A percentile compares a stretch with the other conserved stretches of the same genome.
Evolutionary conservation across 495 filamentous ascomycete species (phyloP).

Genomic region (Daldinia loculata): DNA sequence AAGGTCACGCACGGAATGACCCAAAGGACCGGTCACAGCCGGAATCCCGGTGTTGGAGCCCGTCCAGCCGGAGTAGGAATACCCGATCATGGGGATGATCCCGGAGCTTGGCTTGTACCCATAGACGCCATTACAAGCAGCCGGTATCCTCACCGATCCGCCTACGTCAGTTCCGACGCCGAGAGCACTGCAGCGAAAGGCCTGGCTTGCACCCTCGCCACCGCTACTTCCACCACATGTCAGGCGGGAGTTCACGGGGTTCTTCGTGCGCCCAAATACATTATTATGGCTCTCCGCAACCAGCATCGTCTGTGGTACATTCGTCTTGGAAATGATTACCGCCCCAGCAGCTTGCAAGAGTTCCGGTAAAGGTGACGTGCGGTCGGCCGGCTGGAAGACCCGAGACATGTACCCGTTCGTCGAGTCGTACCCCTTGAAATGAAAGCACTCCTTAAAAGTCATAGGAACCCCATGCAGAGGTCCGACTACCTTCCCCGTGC

Average conservation of each 20-base stretch:
- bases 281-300: conserved; percentile 65
- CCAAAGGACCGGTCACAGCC: conserved; percentile 41
- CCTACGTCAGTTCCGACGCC: conserved; percentile 73
- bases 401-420: conserved; percentile 66
- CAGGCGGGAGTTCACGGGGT: conserved; percentile 65
- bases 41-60: conserved; percentile 45
- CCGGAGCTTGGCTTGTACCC: conserved; percentile 66
- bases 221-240: conserved; percentile 71
- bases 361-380: conserved; percentile 46
- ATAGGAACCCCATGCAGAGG: conserved; percentile 75
- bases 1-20: conserved; percentile 42
- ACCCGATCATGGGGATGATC: conserved; percentile 59
- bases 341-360: conserved; percentile 56
- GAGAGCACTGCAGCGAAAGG: conserved; percentile 52
- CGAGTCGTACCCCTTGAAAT: conserved; percentile 65
- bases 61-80: conserved; percentile 40
- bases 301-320: conserved; percentile 66
- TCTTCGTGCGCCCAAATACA: conserved; percentile 69
- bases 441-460: conserved; percentile 71
- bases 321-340: conserved; percentile 64
- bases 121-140: conserved; percentile 66
- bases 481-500: conserved; percentile 62
- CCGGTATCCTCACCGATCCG: conserved; percentile 69
- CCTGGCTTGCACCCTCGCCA: conserved; percentile 65
- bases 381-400: conserved; percentile 59